Conservation (phyloP, 1,284 basidiomycete species). For the Heterobasidion occidentale region DNA sequence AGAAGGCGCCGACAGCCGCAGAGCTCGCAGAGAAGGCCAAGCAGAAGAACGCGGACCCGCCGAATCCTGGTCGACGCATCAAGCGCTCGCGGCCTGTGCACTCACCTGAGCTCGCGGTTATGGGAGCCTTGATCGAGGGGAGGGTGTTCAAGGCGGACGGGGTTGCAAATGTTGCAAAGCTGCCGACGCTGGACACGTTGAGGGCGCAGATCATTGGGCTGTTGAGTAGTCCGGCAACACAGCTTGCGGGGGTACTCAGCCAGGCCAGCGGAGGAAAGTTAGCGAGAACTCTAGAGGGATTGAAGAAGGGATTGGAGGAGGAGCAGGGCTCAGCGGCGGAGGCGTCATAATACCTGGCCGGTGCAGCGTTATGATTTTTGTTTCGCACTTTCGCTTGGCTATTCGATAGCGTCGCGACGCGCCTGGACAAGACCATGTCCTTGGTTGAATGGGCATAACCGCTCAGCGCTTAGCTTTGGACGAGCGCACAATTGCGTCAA, state of each 20-base stretch:
- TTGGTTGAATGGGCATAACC: too few relatives aligned
- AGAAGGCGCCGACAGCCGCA: conserved; percentile 42
- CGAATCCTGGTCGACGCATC: conserved; percentile 56
- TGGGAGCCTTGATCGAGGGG: conserved; percentile 72
- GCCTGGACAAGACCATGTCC: too few relatives aligned
- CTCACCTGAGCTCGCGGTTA: conserved; percentile 57
- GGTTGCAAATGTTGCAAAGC: conserved; percentile 52
- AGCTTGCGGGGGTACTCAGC: conserved; percentile 60
- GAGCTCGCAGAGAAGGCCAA: conserved; percentile 41
- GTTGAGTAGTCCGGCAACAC: conserved; percentile 61
- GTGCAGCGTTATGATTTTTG: too few relatives aligned
- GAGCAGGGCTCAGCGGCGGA: conserved; percentile 14
- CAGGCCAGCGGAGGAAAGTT: conserved; percentile 69
- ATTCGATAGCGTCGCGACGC: too few relatives aligned
- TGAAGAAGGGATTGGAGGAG: conserved; percentile 68
- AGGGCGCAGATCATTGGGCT: conserved; percentile 71
- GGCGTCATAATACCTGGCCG: not conserved
- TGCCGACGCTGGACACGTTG: conserved; percentile 66
- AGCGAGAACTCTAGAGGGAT: conserved; percentile 69
- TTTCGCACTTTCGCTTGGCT: too few relatives aligned
- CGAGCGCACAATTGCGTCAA: too few relatives aligned
- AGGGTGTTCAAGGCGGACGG: conserved; percentile 51
- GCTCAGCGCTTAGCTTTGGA: too few relatives aligned
- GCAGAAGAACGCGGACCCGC: conserved; percentile 39
- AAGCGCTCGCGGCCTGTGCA: conserved; percentile 46